Evolutionary conservation across 768 basidiomycete species (phyloP).

Genomic region (Serendipita sp.): DNA sequence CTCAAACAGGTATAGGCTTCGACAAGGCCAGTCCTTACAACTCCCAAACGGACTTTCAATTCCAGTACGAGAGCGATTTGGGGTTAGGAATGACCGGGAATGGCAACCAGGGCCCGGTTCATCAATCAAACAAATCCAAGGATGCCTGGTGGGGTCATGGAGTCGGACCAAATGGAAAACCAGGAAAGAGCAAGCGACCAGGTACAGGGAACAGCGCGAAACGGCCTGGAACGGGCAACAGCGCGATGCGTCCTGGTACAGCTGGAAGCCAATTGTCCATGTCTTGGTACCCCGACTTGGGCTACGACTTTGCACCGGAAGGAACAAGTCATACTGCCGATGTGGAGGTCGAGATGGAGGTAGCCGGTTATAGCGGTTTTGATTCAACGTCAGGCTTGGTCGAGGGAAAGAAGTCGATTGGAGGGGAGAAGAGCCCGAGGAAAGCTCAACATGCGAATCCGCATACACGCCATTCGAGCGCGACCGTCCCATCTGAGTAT

Average conservation of each 20-base stretch:
- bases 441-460: background rate
- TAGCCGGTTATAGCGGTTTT: background rate
- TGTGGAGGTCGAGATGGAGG: background rate
- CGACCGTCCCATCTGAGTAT: background rate
- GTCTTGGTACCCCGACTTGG: conserved; percentile 1
- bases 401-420: background rate
- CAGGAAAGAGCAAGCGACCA: background rate
- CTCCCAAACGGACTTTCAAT: conserved; percentile 5
- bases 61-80: background rate
- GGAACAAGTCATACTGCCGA: conserved; percentile 4
- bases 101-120: too few species aligned
- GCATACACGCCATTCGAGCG: background rate
- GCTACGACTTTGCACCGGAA: background rate
- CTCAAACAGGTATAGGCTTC: background rate
- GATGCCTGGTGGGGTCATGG: background rate
- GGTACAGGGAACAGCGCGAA: background rate
- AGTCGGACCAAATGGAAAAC: too few species aligned
- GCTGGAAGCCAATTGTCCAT: background rate
- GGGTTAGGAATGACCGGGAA: background rate
- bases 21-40: background rate
- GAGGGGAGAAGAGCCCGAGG: background rate
- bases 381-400: too few species aligned
- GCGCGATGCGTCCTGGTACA: background rate
- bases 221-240: background rate
- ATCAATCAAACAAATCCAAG: background rate